These are phyloP conservation scores for Obelidium mucronatum DNA, from an alignment of 192 early-diverging fungal species.

Conservation along the genomic window DNA sequence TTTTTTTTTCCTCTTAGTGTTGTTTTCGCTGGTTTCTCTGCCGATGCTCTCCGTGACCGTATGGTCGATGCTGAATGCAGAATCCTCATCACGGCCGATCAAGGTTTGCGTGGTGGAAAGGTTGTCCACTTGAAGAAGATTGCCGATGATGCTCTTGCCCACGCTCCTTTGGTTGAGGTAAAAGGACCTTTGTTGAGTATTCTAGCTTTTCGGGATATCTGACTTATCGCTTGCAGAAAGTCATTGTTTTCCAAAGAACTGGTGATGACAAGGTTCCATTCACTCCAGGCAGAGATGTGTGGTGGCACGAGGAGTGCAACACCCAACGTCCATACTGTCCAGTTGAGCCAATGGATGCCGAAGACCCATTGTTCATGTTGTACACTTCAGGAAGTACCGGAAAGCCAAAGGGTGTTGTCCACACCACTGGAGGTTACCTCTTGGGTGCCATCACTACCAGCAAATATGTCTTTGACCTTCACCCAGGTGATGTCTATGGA, in stretches of 20 bases:
- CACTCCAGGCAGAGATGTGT: constrained; percentile 79
- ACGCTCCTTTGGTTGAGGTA: constrained; percentile 78
- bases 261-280: constrained; percentile 81
- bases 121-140: constrained; percentile 90
- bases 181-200: background rate
- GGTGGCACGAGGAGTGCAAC: constrained; percentile 90
- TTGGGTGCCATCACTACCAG: constrained; percentile 84
- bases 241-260: constrained; percentile 92
- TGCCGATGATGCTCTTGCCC: constrained; percentile 86
- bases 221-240: constrained; percentile 44
- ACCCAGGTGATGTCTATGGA: constrained; percentile 85
- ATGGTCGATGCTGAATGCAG: constrained; percentile 82
- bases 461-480: constrained; percentile 96
- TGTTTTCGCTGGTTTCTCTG: constrained; percentile 96
- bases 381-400: constrained; percentile 93
- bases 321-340: constrained; percentile 90
- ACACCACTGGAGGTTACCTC: constrained; percentile 95
- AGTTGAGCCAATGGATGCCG: constrained; percentile 81
- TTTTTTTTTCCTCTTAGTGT: constrained; percentile 58
- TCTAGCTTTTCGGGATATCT: background rate
- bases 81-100: constrained; percentile 92
- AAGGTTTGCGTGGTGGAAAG: constrained; percentile 92
- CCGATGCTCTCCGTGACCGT: constrained; percentile 91
- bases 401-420: constrained; percentile 92
- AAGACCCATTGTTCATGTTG: constrained; percentile 95